These are phyloP conservation scores for Puccinia triticina DNA, from an alignment of 1,284 basidiomycete species.

Conservation along the genomic window DNA sequence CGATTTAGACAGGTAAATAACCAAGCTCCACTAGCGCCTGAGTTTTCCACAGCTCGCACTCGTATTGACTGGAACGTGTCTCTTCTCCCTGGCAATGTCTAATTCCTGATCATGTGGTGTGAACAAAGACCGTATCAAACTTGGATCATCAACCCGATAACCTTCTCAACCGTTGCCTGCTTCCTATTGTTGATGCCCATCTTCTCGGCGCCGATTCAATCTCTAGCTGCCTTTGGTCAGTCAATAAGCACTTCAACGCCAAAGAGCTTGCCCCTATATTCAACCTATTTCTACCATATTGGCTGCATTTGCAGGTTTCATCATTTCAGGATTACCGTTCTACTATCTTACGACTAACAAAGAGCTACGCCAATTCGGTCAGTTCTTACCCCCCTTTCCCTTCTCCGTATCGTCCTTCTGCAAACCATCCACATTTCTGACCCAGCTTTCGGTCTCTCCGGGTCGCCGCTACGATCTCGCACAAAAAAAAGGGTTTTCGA, in stretches of 20 bases:
- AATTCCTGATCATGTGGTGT: neutral
- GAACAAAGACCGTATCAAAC: constrained; percentile 76
- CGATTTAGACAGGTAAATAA: constrained; percentile 73
- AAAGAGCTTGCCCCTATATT: neutral
- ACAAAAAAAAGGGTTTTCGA: neutral
- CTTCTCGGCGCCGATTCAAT: constrained; percentile 87
- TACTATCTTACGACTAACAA: constrained; percentile 40
- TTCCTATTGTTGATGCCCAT: constrained; percentile 94
- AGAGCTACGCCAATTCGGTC: neutral
- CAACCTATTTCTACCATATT: neutral
- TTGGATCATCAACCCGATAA: constrained; percentile 85
- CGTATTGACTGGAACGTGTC: neutral
- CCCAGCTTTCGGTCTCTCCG: neutral
- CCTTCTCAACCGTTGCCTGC: constrained; percentile 85
- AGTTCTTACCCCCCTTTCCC: too few species aligned
- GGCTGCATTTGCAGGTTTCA: constrained; percentile 23
- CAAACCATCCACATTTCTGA: too few species aligned
- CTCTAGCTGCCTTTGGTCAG: constrained; percentile 79
- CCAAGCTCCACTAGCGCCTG: neutral
- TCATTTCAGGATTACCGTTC: constrained; percentile 33
- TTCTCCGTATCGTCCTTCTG: neutral
- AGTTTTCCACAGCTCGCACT: neutral
- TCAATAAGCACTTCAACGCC: constrained; percentile 41
- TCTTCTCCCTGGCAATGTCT: neutral
- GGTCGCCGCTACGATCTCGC: too few species aligned